Conservation (phyloP, 2,329 filamentous ascomycete species). For the Celoporthe dispersa region DNA sequence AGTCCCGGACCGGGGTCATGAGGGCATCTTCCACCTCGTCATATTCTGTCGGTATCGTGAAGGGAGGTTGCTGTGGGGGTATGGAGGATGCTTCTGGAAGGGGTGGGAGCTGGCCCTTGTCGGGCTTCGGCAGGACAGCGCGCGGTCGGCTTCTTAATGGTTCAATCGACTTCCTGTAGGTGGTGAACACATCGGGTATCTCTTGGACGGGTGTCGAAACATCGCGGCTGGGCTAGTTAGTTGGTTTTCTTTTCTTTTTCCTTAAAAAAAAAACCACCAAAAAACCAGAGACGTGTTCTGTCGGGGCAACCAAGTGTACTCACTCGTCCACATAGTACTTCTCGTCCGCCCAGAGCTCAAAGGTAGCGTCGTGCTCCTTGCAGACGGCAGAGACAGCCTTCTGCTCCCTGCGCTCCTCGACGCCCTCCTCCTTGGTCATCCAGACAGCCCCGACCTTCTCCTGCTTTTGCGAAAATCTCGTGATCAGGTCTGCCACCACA, state of each 20-base stretch:
- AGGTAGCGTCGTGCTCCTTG: constrained; percentile 56
- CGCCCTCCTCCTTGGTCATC: constrained; percentile 73
- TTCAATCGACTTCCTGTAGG: constrained; percentile 74
- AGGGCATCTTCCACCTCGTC: constrained; percentile 59
- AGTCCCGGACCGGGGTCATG: constrained; percentile 58
- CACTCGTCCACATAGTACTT: constrained; percentile 83
- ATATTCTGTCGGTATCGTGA: constrained; percentile 62
- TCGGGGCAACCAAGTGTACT: constrained; percentile 40
- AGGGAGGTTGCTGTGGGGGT: constrained; percentile 64
- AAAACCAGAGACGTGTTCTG: no score
- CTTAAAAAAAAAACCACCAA: no score
- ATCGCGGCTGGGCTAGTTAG: constrained; percentile 60
- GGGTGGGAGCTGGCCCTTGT: constrained; percentile 56
- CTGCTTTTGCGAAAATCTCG: constrained; percentile 47
- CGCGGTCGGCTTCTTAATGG: constrained; percentile 70
- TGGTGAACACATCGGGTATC: constrained; percentile 76
- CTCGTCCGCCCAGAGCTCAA: constrained; percentile 72
- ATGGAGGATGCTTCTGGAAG: constrained; percentile 55
- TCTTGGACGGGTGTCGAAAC: constrained; percentile 58
- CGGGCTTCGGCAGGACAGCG: constrained; percentile 56
- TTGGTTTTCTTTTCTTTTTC: not conserved
- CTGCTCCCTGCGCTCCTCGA: constrained; percentile 72
- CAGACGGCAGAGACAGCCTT: constrained; percentile 57
- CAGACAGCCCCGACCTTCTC: constrained; percentile 67
- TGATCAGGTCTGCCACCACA: constrained; percentile 62